Evolutionary conservation across 2,329 filamentous ascomycete species (phyloP).

Genomic region (Ophiostoma ulmi): DNA sequence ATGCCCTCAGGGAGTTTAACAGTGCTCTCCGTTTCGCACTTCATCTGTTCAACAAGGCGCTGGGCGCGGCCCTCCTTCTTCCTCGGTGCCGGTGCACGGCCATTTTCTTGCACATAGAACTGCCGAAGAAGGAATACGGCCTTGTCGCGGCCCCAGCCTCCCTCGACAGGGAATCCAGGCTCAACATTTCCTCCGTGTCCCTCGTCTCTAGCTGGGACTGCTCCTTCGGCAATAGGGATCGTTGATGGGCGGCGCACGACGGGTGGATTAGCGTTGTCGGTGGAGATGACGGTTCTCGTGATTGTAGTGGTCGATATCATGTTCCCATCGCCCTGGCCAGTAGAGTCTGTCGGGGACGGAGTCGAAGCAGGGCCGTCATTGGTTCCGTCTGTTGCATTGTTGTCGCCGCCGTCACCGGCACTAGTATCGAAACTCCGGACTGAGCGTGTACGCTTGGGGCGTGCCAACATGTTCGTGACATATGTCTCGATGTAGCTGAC

Average conservation of each 20-base stretch:
- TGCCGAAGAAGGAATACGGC: constrained; percentile 86
- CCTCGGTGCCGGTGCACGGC: constrained; percentile 59
- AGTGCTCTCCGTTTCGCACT: constrained; percentile 35
- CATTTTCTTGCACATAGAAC: constrained; percentile 98
- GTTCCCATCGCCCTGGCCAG: constrained; percentile 8
- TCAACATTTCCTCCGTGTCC: constrained; percentile 67
- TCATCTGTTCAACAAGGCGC: constrained; percentile 49
- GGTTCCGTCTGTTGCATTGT: not conserved
- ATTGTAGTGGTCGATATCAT: constrained; percentile 14
- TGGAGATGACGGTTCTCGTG: constrained; percentile 20
- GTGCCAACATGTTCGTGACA: constrained; percentile 27
- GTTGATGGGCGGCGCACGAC: constrained; percentile 27
- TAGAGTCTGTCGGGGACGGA: constrained; percentile 18
- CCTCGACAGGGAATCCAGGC: constrained; percentile 72
- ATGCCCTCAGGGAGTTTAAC: constrained; percentile 24
- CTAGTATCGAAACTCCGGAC: not conserved
- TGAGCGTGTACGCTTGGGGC: constrained; percentile 23
- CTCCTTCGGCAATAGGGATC: constrained; percentile 29
- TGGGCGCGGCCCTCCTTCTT: constrained; percentile 54
- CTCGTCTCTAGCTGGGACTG: constrained; percentile 30
- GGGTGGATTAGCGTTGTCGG: constrained; percentile 20
- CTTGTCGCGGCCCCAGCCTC: constrained; percentile 84
- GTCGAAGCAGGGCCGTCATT: constrained; percentile 4
- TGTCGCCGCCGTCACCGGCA: constrained; percentile 4
- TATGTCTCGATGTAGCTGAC: constrained; percentile 28